Percentiles rank a stretch among this genome's conserved stretches.
Evolutionary conservation across 257 asterid species (phyloP).

Genomic region (Solanum pinnatisectum): DNA sequence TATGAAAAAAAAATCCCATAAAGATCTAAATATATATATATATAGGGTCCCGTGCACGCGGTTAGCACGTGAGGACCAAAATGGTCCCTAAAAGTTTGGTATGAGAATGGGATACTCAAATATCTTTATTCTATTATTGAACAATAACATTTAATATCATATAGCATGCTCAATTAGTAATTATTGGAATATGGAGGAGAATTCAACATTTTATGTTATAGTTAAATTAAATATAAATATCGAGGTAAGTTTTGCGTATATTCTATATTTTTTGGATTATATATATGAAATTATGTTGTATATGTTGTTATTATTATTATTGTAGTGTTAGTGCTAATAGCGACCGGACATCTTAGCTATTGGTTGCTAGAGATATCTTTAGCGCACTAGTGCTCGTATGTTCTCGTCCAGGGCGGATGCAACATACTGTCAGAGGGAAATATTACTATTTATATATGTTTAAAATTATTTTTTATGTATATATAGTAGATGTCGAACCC

Average conservation of each 20-base stretch:
- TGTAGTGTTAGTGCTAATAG: background rate
- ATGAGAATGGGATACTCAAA: background rate
- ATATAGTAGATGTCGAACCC: accelerated
- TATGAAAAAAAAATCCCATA: background rate
- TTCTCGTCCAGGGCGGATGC: background rate
- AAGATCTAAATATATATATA: background rate
- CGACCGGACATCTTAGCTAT: background rate
- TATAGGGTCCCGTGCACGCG: background rate
- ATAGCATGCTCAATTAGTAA: background rate
- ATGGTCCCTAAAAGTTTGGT: background rate
- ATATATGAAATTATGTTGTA: background rate
- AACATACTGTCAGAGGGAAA: too few relatives aligned
- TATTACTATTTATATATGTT: too few relatives aligned
- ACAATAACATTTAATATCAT: background rate
- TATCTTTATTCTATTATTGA: background rate
- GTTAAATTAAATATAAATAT: background rate
- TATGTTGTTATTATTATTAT: background rate
- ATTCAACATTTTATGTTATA: background rate
- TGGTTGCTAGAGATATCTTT: background rate
- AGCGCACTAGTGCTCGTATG: background rate
- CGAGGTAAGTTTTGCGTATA: background rate
- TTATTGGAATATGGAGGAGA: background rate
- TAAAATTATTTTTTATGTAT: too few relatives aligned
- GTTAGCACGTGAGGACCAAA: background rate
- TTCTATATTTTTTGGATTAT: background rate